Conservation (phyloP, 768 basidiomycete genomes). For the Psilocybe sp. region DNA sequence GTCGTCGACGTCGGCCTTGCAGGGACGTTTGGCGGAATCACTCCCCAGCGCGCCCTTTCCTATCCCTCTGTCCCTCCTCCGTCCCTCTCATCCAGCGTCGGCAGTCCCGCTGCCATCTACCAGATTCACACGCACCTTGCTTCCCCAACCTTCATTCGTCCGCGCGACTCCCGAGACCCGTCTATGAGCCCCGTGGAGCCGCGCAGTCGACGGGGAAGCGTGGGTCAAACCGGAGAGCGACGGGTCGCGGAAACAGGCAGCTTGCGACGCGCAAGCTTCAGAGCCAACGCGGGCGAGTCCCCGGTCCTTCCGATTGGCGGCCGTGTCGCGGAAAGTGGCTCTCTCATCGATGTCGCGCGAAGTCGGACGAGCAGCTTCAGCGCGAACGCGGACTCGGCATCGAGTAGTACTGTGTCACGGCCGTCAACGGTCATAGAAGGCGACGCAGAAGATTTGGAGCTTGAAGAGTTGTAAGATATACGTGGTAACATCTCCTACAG, state of each 20-base stretch:
- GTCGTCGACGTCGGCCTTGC: slow-evolving; percentile 19
- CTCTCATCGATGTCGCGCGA: slow-evolving; percentile 32
- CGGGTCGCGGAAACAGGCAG: slow-evolving; percentile 55
- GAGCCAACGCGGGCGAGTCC: slow-evolving; percentile 54
- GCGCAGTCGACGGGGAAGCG: slow-evolving; percentile 43
- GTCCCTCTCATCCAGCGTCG: slow-evolving; percentile 75
- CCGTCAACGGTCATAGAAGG: slow-evolving; percentile 25
- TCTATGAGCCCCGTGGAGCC: slow-evolving; percentile 51
- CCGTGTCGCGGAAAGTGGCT: slow-evolving; percentile 60
- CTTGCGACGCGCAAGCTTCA: slow-evolving; percentile 24
- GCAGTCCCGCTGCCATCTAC: slow-evolving; percentile 55
- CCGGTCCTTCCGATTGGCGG: slow-evolving; percentile 29
- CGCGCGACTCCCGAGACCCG: slow-evolving; percentile 44
- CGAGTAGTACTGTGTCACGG: slow-evolving; percentile 1
- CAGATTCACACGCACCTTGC: slow-evolving; percentile 12
- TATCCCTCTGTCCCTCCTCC: slow-evolving; percentile 87
- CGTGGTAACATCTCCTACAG: background rate
- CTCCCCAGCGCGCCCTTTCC: slow-evolving; percentile 43
- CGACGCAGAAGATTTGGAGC: slow-evolving; percentile 9
- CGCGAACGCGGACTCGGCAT: slow-evolving; percentile 16
- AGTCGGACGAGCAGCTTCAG: slow-evolving; percentile 48
- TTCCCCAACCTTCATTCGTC: no score
- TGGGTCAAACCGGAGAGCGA: slow-evolving; percentile 30
- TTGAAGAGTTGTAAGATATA: slow-evolving; percentile 1
- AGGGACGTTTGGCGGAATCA: slow-evolving; percentile 5